These are phyloP conservation scores for Carallia brachiata DNA, from an alignment of 345 rosid species.

Conservation along the genomic window DNA sequence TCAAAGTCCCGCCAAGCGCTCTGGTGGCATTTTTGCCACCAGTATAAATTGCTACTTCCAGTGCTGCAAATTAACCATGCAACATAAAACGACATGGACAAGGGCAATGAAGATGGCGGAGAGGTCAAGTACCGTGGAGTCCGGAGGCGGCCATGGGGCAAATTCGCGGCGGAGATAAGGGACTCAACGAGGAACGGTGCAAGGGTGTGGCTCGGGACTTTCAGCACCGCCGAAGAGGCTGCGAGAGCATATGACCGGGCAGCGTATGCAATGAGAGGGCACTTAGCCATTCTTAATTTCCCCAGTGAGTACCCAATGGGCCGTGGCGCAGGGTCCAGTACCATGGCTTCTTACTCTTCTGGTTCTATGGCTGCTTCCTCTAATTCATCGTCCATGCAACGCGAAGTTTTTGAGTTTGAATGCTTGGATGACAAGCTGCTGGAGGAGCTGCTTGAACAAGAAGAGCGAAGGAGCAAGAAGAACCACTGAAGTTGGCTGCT, in stretches of 20 bases:
- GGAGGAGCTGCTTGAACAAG: constrained; percentile 74
- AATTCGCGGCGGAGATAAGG: constrained; percentile 86
- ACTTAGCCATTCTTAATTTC: constrained; percentile 72
- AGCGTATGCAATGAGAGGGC: constrained; percentile 83
- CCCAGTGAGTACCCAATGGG: constrained; percentile 60
- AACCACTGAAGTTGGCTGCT: too few relatives aligned
- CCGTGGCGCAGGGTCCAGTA: neutral
- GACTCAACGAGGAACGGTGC: constrained; percentile 72
- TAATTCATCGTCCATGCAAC: constrained; percentile 35
- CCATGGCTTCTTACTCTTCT: constrained; percentile 15
- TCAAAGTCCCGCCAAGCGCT: constrained; percentile 7
- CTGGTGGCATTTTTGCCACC: neutral
- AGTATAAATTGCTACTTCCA: constrained; percentile 14
- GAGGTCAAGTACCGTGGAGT: constrained; percentile 69
- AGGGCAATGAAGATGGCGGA: constrained; percentile 15
- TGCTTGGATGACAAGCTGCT: constrained; percentile 68
- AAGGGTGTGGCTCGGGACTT: constrained; percentile 90
- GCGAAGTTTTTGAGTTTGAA: constrained; percentile 75
- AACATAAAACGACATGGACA: constrained; percentile 1
- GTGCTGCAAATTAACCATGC: constrained; percentile 31
- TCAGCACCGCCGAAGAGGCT: constrained; percentile 84
- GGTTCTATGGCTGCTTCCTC: constrained; percentile 13
- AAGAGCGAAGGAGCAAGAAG: constrained; percentile 42
- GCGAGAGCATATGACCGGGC: constrained; percentile 88
- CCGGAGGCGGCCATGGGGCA: constrained; percentile 88